Percentiles rank a stretch among this genome's conserved stretches.
These are phyloP conservation scores for Rhamnella rubrinervis DNA, from an alignment of 331 rosid species.

Conservation along the genomic window DNA sequence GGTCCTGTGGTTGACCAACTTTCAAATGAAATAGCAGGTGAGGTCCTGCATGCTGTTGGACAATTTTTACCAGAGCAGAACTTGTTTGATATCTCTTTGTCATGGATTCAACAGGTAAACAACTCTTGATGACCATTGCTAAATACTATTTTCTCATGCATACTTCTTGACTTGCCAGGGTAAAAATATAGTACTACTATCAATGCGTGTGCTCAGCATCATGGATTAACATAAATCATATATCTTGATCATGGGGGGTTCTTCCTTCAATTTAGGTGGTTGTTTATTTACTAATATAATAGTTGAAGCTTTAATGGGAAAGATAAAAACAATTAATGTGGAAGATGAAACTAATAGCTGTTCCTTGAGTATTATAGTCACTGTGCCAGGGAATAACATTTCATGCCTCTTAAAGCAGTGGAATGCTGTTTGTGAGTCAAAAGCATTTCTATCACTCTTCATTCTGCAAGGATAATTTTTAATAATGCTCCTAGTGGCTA, in stretches of 20 bases:
- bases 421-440: no score
- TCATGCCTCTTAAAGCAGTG: no score
- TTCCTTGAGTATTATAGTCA: no score
- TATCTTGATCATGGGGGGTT: neutral
- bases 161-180: neutral
- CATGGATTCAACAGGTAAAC: constrained; percentile 93
- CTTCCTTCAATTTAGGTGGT: neutral
- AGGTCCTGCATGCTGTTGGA: constrained; percentile 66
- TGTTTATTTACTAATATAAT: no score
- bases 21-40: constrained; percentile 70
- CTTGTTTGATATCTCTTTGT: constrained; percentile 75
- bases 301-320: no score
- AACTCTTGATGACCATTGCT: neutral
- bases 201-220: neutral
- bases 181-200: neutral
- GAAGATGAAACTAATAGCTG: no score
- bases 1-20: constrained; percentile 89
- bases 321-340: no score
- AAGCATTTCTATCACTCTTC: no score
- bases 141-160: neutral
- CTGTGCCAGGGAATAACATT: no score
- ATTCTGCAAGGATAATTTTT: no score
- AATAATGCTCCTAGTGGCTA: neutral
- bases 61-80: constrained; percentile 76
- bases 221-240: neutral